Conservation (phyloP, 108 stramenopile genomes). For the Pelagomonas calceolata region DNA sequence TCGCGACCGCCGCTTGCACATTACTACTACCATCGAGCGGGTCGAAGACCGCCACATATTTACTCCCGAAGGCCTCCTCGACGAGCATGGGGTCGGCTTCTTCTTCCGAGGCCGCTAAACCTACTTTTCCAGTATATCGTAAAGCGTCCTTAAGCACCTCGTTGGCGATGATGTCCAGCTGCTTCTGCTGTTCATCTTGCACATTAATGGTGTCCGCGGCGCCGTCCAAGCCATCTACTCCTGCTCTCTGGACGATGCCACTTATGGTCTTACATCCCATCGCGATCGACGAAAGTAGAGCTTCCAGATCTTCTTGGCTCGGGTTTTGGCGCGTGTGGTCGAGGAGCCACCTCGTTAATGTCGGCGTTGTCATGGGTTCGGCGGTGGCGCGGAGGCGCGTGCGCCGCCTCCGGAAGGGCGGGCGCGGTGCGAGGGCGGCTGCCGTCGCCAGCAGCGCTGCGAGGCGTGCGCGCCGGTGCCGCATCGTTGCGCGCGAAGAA, state of each 20-base stretch:
- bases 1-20: conserved; percentile 94
- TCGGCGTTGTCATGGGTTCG: too few relatives aligned
- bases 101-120: conserved; percentile 51
- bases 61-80: conserved; percentile 56
- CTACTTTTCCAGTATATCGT: conserved; percentile 62
- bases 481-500: too few relatives aligned
- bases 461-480: too few relatives aligned
- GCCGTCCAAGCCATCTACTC: background rate
- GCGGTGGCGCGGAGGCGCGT: too few relatives aligned
- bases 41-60: conserved; percentile 91
- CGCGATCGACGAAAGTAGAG: conserved; percentile 23
- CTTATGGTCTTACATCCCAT: conserved; percentile 94
- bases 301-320: background rate
- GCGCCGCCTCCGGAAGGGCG: too few relatives aligned
- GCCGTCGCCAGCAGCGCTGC: too few relatives aligned
- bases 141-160: conserved; percentile 89
- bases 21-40: conserved; percentile 96
- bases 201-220: conserved; percentile 42
- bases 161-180: conserved; percentile 87
- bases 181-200: conserved; percentile 83
- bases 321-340: background rate
- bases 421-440: too few relatives aligned
- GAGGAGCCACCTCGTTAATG: background rate
- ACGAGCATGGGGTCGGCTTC: conserved; percentile 67
- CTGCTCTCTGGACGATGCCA: conserved; percentile 51